Percentiles rank a stretch among this genome's conserved stretches.
These are phyloP conservation scores for Cutaneotrichosporon cyanovorans DNA, from an alignment of 1,284 basidiomycete genomes.

Conservation along the genomic window DNA sequence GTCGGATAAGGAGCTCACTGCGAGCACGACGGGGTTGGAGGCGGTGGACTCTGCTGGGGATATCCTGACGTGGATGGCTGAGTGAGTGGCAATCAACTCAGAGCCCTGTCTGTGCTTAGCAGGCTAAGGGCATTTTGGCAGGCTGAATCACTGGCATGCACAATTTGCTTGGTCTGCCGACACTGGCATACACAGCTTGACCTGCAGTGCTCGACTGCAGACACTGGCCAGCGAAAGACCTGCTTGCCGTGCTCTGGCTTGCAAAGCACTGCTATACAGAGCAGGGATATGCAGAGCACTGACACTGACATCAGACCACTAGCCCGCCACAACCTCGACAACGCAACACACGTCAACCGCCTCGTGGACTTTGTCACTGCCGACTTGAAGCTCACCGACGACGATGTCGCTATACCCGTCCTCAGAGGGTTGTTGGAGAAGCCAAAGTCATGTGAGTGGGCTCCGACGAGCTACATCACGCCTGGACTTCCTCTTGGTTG, in stretches of 20 bases:
- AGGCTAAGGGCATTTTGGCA: too few relatives aligned
- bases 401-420: neutral
- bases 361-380: conserved; percentile 23
- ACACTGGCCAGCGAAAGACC: too few relatives aligned
- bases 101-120: too few relatives aligned
- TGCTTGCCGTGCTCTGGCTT: too few relatives aligned
- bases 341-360: conserved; percentile 28
- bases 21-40: conserved; percentile 22
- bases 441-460: conserved; percentile 1
- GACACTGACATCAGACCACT: conserved; percentile 9
- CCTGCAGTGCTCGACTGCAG: too few relatives aligned
- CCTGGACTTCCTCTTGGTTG: neutral
- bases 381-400: conserved; percentile 19
- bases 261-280: too few relatives aligned
- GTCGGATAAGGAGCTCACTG: conserved; percentile 13
- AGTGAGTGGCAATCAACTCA: conserved; percentile 29
- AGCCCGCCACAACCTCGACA: conserved; percentile 34
- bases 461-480: too few relatives aligned
- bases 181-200: too few relatives aligned
- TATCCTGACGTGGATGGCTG: conserved; percentile 25
- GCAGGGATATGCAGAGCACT: too few relatives aligned
- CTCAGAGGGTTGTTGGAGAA: neutral
- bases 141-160: too few relatives aligned
- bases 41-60: conserved; percentile 17
- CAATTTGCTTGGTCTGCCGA: too few relatives aligned